phyloP scores from a whole-genome alignment of 75 land plant genomes.

The Pinus albicaulis region DNA sequence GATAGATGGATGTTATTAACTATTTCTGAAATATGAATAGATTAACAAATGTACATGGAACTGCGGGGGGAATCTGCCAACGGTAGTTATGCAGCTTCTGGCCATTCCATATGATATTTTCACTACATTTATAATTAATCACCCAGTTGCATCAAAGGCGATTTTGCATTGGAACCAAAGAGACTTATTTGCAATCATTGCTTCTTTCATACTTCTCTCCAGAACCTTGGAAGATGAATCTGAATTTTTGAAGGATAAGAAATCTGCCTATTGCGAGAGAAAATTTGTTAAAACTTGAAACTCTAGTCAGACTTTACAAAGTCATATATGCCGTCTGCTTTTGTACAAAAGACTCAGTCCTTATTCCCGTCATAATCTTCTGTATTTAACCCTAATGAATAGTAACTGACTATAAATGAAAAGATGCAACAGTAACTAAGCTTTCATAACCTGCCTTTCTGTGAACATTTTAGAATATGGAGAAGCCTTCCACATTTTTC shows the following conservation, averaged over 20 bases:
- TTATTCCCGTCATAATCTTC: not conserved
- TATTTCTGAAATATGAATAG: no score
- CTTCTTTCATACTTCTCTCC: not conserved
- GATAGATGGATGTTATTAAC: no score
- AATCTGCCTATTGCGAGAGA: not conserved
- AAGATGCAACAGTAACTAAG: not conserved
- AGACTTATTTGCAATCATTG: not conserved
- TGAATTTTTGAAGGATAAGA: not conserved
- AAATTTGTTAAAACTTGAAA: conserved; percentile 4
- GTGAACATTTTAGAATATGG: not conserved
- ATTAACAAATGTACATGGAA: no score
- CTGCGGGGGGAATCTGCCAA: no score
- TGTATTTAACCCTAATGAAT: not conserved
- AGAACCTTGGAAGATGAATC: not conserved
- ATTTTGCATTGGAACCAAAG: not conserved
- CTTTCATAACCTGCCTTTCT: not conserved
- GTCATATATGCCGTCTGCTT: not conserved
- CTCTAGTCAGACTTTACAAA: not conserved
- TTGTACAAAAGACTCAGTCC: not conserved
- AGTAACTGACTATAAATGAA: not conserved
- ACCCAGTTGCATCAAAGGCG: no score
- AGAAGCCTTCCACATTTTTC: not conserved
- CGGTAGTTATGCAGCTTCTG: no score
- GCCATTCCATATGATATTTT: no score
- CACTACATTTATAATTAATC: no score